Conservation (phyloP, 352 stramenopile genomes). For the Paralagenidium karlingii region DNA sequence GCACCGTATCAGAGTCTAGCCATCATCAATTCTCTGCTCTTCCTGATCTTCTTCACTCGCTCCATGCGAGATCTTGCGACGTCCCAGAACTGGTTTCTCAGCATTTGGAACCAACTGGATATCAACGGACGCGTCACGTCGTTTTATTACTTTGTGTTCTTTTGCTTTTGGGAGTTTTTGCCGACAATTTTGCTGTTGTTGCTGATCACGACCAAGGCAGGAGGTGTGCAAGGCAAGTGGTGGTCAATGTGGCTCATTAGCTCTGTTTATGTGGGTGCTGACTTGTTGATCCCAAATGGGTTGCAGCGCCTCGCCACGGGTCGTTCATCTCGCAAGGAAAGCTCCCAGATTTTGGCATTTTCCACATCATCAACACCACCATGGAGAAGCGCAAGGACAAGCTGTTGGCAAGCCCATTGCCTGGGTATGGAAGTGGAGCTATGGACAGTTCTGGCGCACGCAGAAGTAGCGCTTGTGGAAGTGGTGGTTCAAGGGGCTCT, state of each 20-base stretch:
- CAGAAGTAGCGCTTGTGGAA: slow-evolving; percentile 19
- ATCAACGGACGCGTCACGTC: slow-evolving; percentile 75
- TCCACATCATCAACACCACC: slow-evolving; percentile 73
- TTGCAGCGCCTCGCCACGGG: slow-evolving; percentile 62
- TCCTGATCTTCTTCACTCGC: slow-evolving; percentile 74
- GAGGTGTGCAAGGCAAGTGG: slow-evolving; percentile 51
- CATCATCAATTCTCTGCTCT: slow-evolving; percentile 71
- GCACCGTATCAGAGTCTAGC: slow-evolving; percentile 34
- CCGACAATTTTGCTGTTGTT: slow-evolving; percentile 68
- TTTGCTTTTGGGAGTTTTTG: slow-evolving; percentile 82
- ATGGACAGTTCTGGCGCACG: slow-evolving; percentile 26
- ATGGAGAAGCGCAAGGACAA: slow-evolving; percentile 11
- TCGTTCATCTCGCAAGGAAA: slow-evolving; percentile 30
- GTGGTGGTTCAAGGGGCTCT: too few species aligned
- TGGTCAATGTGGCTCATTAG: too few species aligned
- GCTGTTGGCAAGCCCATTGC: slow-evolving; percentile 45
- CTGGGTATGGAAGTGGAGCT: too few species aligned
- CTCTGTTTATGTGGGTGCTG: background rate
- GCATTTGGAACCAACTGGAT: slow-evolving; percentile 78
- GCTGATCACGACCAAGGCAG: slow-evolving; percentile 71
- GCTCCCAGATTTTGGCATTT: slow-evolving; percentile 75
- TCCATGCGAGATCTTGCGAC: slow-evolving; percentile 62
- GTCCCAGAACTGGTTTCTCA: slow-evolving; percentile 75
- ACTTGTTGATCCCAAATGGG: too few species aligned
- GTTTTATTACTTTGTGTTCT: slow-evolving; percentile 70